Evolutionary conservation across 257 asterid species (phyloP).

Genomic region (Salvia splendens): DNA sequence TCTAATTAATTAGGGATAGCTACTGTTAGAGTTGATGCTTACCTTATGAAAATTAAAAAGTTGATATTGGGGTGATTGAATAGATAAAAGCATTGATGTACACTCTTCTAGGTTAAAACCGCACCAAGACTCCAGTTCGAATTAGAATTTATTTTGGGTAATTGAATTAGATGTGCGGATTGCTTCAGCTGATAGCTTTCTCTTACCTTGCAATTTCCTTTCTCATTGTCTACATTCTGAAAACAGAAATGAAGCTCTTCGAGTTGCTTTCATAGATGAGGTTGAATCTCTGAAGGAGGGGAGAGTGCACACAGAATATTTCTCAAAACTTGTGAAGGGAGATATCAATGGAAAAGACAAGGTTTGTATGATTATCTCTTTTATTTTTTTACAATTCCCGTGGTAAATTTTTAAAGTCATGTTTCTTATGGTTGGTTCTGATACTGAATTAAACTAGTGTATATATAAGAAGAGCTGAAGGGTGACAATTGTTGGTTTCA

Average conservation of each 20-base stretch:
- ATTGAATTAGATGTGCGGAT: slow-evolving; percentile 10
- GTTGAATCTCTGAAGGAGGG: slow-evolving; percentile 94
- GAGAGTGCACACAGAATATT: slow-evolving; percentile 73
- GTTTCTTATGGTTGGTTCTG: slow-evolving; percentile 20
- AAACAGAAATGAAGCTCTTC: slow-evolving; percentile 93
- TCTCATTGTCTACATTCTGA: slow-evolving; percentile 23
- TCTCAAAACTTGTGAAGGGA: slow-evolving; percentile 94
- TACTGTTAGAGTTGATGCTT: neutral
- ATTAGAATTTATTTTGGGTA: neutral
- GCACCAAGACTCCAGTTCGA: slow-evolving; percentile 7
- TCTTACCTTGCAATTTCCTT: slow-evolving; percentile 12
- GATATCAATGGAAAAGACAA: slow-evolving; percentile 94
- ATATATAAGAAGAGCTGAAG: neutral
- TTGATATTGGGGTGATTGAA: slow-evolving; percentile 26
- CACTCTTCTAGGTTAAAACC: slow-evolving; percentile 4
- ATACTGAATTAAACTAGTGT: slow-evolving; percentile 8
- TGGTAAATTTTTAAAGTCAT: neutral
- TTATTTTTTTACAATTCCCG: neutral
- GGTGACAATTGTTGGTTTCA: slow-evolving; percentile 7
- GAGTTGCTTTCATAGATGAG: slow-evolving; percentile 91
- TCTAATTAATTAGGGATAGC: slow-evolving; percentile 8
- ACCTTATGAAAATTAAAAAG: slow-evolving; percentile 1
- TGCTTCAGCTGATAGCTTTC: slow-evolving; percentile 16
- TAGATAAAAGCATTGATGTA: slow-evolving; percentile 6
- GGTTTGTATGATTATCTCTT: slow-evolving; percentile 44